Evolutionary conservation across 2,329 filamentous ascomycete genomes (phyloP), one percentile per base, ranked within the genome.

Genomic region (Neurospora sp.): DNA sequence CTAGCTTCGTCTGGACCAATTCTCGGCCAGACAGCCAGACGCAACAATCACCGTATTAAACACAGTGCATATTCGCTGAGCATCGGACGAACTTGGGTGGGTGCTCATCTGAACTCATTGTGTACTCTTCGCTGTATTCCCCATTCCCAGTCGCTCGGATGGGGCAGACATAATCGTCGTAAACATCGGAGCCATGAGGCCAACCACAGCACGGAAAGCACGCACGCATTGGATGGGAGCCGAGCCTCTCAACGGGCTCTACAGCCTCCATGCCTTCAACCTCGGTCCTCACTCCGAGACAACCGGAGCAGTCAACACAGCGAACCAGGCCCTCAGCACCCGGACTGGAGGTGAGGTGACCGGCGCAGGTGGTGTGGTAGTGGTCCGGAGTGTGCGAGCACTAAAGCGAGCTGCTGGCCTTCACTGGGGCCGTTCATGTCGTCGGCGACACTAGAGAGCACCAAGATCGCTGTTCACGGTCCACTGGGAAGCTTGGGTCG

Each of bases 381-480:
- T 62, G 52, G 28, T 36, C 28, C 52, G 52, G 23, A 33, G 52
- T 62, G 46, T 39, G 52, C 38, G 36, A 66, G 36, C 66, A 33
- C 66, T 38, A 58, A 38, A n/a, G 46, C 42, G 66, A 62, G 52
- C 68, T 62, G 68, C 52, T 66, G 46, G 58, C 52, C 15, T 68
- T 68, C 33, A 58, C 28, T 38, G 46, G 23, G 39, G 38, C 52
- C 11, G 38, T 28, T 52, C 68, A 43, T 66, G 52, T 69, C 58
- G 23, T 52, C 40, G 66, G 46, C 39, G 46, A 19, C 40, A 68
- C 38, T 67, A 38, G 68, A 68, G 67, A 67, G 68, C 68, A 67
- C 40, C 69, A 70, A 68, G 66, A 62, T 62, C 52, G 52, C 52
- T 36, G 52, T 8, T 62, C 71, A 66, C 70, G 67, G 68, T 67